A percentile compares a stretch with the other conserved stretches of the same genome.
Evolutionary conservation across 2,329 filamentous ascomycete species (phyloP).

Genomic region (Aspergillus pseudotamarii): DNA sequence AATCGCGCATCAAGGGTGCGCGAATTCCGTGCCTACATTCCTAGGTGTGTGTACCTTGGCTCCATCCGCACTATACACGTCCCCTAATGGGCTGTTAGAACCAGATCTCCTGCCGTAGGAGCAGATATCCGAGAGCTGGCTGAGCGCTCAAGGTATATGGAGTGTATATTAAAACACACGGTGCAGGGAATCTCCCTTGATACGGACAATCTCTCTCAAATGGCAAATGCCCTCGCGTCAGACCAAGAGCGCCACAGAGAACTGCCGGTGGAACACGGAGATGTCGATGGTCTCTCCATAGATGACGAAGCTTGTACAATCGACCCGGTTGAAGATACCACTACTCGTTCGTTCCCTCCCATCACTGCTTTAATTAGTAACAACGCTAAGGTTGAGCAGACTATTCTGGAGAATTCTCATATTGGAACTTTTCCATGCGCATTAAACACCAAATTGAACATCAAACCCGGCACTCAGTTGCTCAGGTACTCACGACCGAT

Average conservation of each 20-base stretch:
- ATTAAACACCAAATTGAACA: constrained; percentile 54
- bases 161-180: constrained; percentile 14
- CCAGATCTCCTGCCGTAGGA: background rate
- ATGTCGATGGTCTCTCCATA: background rate
- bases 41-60: background rate
- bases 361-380: background rate
- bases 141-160: constrained; percentile 16
- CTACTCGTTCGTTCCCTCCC: constrained; percentile 9
- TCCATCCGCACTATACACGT: background rate
- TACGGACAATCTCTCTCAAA: constrained; percentile 6
- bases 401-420: constrained; percentile 57
- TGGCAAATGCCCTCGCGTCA: constrained; percentile 5
- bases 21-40: background rate
- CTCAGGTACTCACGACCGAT: background rate
- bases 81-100: background rate
- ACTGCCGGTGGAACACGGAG: background rate
- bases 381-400: constrained; percentile 32
- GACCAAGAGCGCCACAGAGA: background rate
- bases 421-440: constrained; percentile 58
- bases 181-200: constrained; percentile 12
- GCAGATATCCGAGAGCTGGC: constrained; percentile 10
- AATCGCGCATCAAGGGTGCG: background rate
- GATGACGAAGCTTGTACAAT: constrained; percentile 18
- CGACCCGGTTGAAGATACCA: constrained; percentile 17
- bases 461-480: constrained; percentile 10